Base-by-base conservation (phyloP, 2,329 filamentous ascomycete species). In the Trichoderma sp. region DNA sequence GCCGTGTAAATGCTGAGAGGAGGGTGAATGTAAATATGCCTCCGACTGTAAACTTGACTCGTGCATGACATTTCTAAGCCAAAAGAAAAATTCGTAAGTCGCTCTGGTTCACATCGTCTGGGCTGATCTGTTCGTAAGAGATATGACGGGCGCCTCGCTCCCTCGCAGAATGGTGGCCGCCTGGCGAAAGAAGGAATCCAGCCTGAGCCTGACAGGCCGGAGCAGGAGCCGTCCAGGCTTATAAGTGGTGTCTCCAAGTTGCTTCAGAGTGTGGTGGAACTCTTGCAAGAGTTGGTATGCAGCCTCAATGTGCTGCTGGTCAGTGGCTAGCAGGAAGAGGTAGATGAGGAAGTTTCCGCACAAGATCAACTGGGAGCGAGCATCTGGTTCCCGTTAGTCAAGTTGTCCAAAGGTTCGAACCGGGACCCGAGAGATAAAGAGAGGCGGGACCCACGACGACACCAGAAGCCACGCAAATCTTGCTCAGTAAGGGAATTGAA, bases 311-410 rank as follows among this genome's bases (percentile, higher is more conserved):
- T 79, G 74, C 3, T 66, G 65, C 3, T 70, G 70, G 7, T 76
- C 74, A 0, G 78, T 76, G 0, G 80, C 79, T 4, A 81, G 72
- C 1, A 82, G 73, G 55, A 82, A 82, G 0, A 82, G 74, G 66
- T 81, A 81, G 28, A 82, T 80, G 55, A 82, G 73, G 59, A 82
- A 82, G 67, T 82, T 82, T 17, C 80, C 79, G 44, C 78, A 80
- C 0, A 81, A 72, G 3, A 82, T 81, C 0, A 82, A 71, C 63
- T 82, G 80, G 7, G 79, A 80, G 15, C 80, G 76, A 15, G 70
- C 69, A 63, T 76, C 74, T 73, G 7, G 7, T 2, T 62, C 45
- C 14, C 14, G 34, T 63, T 15, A 58, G 41, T 34, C 9, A 19
- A 26, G 24, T n/a, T 15, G 4, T 34, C 30, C 30, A 34, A 3